Base-by-base conservation (phyloP, 2,329 filamentous ascomycete species). In the Ascochyta viciae-villosae region DNA sequence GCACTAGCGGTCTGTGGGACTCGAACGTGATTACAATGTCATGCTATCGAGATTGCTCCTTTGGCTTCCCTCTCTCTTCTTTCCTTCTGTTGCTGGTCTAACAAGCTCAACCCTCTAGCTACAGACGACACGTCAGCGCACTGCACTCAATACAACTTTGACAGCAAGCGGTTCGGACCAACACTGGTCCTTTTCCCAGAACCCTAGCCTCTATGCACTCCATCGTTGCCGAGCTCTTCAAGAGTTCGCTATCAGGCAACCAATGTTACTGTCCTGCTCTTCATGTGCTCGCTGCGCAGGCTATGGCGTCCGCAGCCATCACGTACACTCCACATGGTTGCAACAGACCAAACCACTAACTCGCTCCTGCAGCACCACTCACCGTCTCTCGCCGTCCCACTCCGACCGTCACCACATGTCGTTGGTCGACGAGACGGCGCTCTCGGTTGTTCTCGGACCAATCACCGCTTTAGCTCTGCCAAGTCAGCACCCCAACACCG, bases 21-120 rank as follows among this genome's bases (percentile, higher is more conserved):
- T 75, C 72, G 72, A 75, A 73, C 72, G 70, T 74, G 72, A 75
- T 74, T 42, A 58, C 51, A 60, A 72, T 68, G 65, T 75, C 72
- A 74, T 75, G 72, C 54, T 50, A 73, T 75, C 71, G 72, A 72
- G 72, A 67, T 67, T 63, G 60, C 58, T 63, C 62, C 66, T 62
- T 69, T 67, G 65, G 62, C 57, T 61, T 64, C 49, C 50, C 50
- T 8, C 54, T 45, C 57, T 22, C 52, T 44, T 13, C n/a, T 50
- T 60, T 23, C 49, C 42, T 54, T 60, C 38, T 44, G 26, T 60
- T 41, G 10, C 22, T 39, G 53, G 53, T 60, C 60, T 64, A 66
- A 70, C 63, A 35, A 57, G 34, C 53, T 52, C 49, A 57, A 50
- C 40, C 40, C 23, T 61, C 40, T 60, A 67, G 65, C 54, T 46